Evolutionary conservation across 768 basidiomycete genomes (phyloP), one percentile per base, ranked within the genome.

Genomic region (Amanita exitialis): DNA sequence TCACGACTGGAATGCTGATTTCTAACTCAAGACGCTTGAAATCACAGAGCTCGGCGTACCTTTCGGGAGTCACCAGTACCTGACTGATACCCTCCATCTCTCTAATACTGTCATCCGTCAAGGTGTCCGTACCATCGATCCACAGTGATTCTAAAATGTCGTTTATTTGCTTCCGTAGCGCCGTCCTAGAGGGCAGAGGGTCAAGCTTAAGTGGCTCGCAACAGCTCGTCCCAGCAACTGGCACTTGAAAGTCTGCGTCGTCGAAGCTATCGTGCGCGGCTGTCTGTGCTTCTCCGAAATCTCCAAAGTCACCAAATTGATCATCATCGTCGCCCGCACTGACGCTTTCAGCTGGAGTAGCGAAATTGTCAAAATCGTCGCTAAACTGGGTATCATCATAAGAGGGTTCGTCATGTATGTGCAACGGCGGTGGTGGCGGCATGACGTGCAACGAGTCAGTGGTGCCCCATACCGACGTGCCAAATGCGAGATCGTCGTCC

Each of bases 271-370:
- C 61, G 34, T 61, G 55, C 32, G 57, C 52, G 25, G 59, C 54
- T 48, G 56, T 62, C 54, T 71, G 61, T 62, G 75, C 80, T 55
- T 87, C 87, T 58, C 81, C 88, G 64, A 91, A 91, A 60, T 92
- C 91, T 15, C 84, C 89, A 65, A 91, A 91, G 57, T 91, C 89
- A 45, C 82, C 87, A 65, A 90, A 90, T 53, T 90, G 87, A 57
- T 90, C 90, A n/a, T 66, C 71, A 13, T 74, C 72, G 47, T 59
- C 58, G 2, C 66, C 66, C 18, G 30, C 13, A 15, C 28, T 20
- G 20, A 44, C n/a, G 42, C 43, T 43, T 30, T 77, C 77, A 55
- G 61, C 61, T 42, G 71, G 60, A 5, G 64, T 69, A 37, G 75
- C 78, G 62, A 85, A 84, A 51, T 80, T 80, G 53, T 83, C 76